Conservation (phyloP, 805 yeast genomes). For the Ogataea philodendri region DNA sequence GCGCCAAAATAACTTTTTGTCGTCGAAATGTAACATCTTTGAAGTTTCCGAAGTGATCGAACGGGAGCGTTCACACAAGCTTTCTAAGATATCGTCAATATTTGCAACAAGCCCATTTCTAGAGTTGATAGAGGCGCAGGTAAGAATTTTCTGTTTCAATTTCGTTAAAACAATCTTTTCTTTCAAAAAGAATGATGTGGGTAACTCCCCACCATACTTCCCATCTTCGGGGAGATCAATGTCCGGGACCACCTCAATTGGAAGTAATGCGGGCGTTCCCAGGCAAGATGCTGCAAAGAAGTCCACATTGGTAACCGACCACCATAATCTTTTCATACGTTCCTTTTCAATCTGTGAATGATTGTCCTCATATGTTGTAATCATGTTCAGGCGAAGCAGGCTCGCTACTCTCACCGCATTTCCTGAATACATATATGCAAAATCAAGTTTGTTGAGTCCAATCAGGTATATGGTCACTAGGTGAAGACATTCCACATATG, state of each 20-base stretch:
- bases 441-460: constrained; percentile 7
- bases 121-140: background rate
- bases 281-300: constrained; percentile 8
- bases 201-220: constrained; percentile 2
- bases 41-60: constrained; percentile 1
- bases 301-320: constrained; percentile 7
- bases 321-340: constrained; percentile 12
- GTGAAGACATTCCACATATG: constrained; percentile 7
- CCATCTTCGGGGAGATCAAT: constrained; percentile 4
- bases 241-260: background rate
- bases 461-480: constrained; percentile 6
- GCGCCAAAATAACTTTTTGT: constrained; percentile 2
- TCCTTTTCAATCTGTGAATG: constrained; percentile 4
- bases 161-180: constrained; percentile 7
- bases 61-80: background rate
- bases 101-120: background rate
- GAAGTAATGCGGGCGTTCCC: constrained; percentile 1
- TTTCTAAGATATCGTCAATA: background rate
- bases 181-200: constrained; percentile 4
- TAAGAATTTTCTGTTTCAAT: constrained; percentile 5
- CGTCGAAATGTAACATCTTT: background rate
- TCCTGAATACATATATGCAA: constrained; percentile 9
- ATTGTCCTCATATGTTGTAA: constrained; percentile 1
- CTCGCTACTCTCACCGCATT: constrained; percentile 6
- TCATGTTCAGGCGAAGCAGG: constrained; percentile 1